These are phyloP conservation scores for Globisporangium spinosum DNA, from an alignment of 352 stramenopile genomes.

Conservation along the genomic window DNA sequence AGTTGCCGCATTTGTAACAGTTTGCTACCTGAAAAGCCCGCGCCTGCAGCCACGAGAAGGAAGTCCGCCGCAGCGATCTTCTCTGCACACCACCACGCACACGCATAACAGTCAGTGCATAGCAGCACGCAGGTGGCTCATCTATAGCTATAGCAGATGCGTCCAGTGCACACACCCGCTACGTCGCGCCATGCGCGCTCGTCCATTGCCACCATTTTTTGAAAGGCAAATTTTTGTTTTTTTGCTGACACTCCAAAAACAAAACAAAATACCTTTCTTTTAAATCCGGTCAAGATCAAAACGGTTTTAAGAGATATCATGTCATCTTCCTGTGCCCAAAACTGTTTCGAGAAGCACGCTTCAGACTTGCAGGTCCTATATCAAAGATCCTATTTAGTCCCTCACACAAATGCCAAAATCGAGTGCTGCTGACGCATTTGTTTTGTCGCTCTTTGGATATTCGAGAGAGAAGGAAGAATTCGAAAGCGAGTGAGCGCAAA, in stretches of 20 bases:
- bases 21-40: slow-evolving; percentile 77
- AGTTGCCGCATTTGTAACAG: not conserved
- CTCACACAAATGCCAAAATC: too few species aligned
- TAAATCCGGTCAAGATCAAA: too few species aligned
- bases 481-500: not conserved
- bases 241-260: not conserved
- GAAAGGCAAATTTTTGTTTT: not conserved
- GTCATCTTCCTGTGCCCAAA: too few species aligned
- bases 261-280: too few species aligned
- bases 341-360: too few species aligned
- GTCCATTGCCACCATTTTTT: slow-evolving; percentile 12
- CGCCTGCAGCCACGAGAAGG: slow-evolving; percentile 83
- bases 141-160: not conserved
- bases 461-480: slow-evolving; percentile 9
- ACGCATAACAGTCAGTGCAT: not conserved
- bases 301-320: too few species aligned
- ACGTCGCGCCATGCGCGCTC: slow-evolving; percentile 23
- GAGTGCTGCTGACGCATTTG: not conserved
- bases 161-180: slow-evolving; percentile 24
- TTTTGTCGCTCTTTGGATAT: slow-evolving; percentile 2
- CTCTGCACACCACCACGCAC: slow-evolving; percentile 27
- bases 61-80: slow-evolving; percentile 77
- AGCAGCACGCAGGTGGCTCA: not conserved
- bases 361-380: too few species aligned
- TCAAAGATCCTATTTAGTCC: too few species aligned